Percentiles rank a stretch among this genome's conserved stretches.
phyloP scores from a whole-genome alignment of 441 rosid species.

The Hura crepitans region DNA sequence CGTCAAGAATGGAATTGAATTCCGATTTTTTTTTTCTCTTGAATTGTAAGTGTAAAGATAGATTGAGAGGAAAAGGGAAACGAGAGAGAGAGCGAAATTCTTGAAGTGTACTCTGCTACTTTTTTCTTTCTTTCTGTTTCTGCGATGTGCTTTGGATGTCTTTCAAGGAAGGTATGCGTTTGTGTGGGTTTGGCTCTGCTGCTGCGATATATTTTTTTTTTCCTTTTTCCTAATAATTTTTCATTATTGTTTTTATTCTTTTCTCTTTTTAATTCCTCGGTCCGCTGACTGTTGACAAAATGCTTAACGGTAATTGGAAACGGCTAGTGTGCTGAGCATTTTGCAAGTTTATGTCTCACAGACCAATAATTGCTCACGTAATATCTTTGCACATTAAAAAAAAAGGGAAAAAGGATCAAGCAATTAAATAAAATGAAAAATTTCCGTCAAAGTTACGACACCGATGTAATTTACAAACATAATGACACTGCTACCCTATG shows the following conservation, averaged over 20 bases:
- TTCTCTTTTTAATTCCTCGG: slow-evolving; percentile 3
- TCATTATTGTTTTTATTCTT: neutral
- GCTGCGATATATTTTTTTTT: slow-evolving; percentile 21
- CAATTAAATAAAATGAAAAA: too few relatives aligned
- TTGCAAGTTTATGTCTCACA: neutral
- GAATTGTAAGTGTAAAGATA: neutral
- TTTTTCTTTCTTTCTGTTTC: neutral
- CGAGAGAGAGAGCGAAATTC: neutral
- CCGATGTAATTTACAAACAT: too few relatives aligned
- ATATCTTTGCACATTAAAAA: too few relatives aligned
- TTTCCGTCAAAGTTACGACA: neutral
- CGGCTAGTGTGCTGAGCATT: slow-evolving; percentile 9
- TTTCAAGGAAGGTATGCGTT: slow-evolving; percentile 53
- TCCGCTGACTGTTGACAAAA: slow-evolving; percentile 23
- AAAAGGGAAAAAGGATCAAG: too few relatives aligned
- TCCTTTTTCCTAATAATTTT: neutral
- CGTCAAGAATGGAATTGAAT: slow-evolving; percentile 2
- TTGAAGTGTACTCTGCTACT: slow-evolving; percentile 4
- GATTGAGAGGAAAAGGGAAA: slow-evolving; percentile 8
- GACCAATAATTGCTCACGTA: neutral
- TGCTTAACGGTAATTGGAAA: slow-evolving; percentile 38
- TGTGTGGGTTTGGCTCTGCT: slow-evolving; percentile 6
- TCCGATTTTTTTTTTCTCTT: neutral
- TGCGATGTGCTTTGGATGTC: slow-evolving; percentile 51
- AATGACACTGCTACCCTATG: neutral